Evolutionary conservation across 2,329 filamentous ascomycete species (phyloP).

Genomic region (Exophiala viscosa): DNA sequence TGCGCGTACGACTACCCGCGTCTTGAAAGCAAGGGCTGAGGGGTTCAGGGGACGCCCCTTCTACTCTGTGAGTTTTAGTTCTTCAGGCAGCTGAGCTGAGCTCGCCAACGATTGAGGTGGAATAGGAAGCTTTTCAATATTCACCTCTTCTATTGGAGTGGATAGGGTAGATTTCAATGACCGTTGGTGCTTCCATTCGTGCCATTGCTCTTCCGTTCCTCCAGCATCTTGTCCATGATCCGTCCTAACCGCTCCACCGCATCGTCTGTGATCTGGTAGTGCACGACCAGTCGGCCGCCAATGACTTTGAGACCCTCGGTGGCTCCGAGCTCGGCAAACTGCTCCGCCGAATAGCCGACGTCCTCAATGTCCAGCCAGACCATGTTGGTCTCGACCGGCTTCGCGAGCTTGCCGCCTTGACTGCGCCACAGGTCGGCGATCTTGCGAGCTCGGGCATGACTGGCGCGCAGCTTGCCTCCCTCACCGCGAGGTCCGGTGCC

Average conservation of each 20-base stretch:
- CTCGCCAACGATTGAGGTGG: no score
- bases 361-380: slow-evolving; percentile 73
- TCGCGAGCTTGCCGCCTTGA: slow-evolving; percentile 64
- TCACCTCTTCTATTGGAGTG: no score
- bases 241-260: slow-evolving; percentile 30
- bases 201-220: neutral
- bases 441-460: slow-evolving; percentile 60
- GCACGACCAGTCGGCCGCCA: slow-evolving; percentile 61
- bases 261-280: slow-evolving; percentile 57
- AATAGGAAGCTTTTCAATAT: no score
- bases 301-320: slow-evolving; percentile 56
- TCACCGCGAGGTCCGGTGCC: slow-evolving; percentile 55
- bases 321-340: slow-evolving; percentile 54
- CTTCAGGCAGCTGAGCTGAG: no score
- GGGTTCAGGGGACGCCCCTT: no score
- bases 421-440: slow-evolving; percentile 64
- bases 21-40: no score
- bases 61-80: no score
- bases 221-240: slow-evolving; percentile 30
- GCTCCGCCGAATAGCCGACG: slow-evolving; percentile 51
- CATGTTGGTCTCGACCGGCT: slow-evolving; percentile 87
- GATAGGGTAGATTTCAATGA: neutral
- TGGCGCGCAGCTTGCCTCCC: slow-evolving; percentile 58
- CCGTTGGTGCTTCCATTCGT: neutral
- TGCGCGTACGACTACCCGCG: no score